Evolutionary conservation across 495 filamentous ascomycete genomes (phyloP), one percentile per base, ranked within the genome.

Genomic region (Aspergillus affinis): DNA sequence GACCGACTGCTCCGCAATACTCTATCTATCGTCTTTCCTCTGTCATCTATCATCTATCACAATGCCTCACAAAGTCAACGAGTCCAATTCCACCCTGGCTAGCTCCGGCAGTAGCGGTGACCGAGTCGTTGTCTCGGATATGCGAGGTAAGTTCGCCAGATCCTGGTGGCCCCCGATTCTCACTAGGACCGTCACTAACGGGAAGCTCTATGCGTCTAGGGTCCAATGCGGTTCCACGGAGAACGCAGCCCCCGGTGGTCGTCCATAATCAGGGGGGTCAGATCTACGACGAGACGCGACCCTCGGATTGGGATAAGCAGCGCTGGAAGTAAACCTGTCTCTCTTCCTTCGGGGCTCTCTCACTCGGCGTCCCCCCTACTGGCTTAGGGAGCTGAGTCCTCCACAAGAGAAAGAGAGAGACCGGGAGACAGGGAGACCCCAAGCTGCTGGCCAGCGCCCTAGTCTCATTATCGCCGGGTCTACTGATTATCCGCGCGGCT

Each of bases 241-340:
- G 65, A 63, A 58, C 65, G 64, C 75, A 76, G 67, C 70, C 74
- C 20, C 69, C 71, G 20, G 76, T 78, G 21, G 59, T 80, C 20
- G 58, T 80, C 48, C 76, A 79, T 59, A 79, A 80, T 65, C 70
- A 73, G 62, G 76, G 76, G 51, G 78, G 78, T 56, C 78, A 72
- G 48, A 76, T 71, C 58, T 80, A 75, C 65, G 78, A 80, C 59
- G 76, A 80, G 58, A 80, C 75, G 18, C 69, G 78, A 62, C 75
- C 78, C 13, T 75, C 76, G 2, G 75, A 76, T 59, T 79, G 76
- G 78, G 78, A 80, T 66, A 78, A 78, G 62, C 76, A 78, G 62
- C 78, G 78, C 52, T 80, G 78, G 78, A 79, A 80, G 65, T 80
- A 76, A 64, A 65, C 53, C 49, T 19, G n/a, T 21, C 36, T 55